Evolutionary conservation across 495 filamentous ascomycete species (phyloP).

Genomic region (Penicillium dipodomyicola): DNA sequence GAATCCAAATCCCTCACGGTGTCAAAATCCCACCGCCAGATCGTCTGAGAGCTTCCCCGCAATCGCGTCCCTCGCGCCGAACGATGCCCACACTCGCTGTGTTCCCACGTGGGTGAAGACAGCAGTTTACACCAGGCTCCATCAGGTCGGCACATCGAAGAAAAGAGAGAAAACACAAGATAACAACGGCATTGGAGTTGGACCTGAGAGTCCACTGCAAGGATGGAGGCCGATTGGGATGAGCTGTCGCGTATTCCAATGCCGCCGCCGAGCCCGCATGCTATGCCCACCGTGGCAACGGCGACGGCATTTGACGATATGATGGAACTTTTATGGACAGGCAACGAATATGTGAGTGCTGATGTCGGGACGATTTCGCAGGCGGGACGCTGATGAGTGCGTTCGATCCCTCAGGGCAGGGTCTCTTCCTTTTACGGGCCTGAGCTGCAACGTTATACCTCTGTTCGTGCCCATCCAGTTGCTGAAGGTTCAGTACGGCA

Average conservation of each 20-base stretch:
- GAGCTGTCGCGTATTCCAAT: conserved; percentile 70
- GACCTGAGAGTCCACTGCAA: conserved; percentile 22
- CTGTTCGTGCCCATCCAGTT: conserved; percentile 65
- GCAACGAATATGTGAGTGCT: conserved; percentile 75
- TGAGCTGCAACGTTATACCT: conserved; percentile 76
- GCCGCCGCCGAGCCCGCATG: conserved; percentile 62
- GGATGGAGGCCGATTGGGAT: conserved; percentile 51
- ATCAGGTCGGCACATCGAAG: not conserved
- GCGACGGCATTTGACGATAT: conserved; percentile 82
- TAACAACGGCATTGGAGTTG: conserved; percentile 4
- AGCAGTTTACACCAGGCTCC: conserved; percentile 14
- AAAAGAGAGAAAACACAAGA: not conserved
- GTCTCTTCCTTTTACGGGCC: conserved; percentile 80
- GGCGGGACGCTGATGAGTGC: conserved; percentile 4
- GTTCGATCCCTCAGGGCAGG: conserved; percentile 58
- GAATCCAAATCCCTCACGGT: not conserved
- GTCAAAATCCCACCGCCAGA: not conserved
- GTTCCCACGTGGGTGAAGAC: conserved; percentile 33
- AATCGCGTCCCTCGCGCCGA: conserved; percentile 37
- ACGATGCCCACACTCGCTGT: conserved; percentile 40
- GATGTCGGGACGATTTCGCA: not conserved
- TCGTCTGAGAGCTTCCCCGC: conserved; percentile 38
- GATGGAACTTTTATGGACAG: conserved; percentile 88
- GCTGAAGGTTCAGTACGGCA: conserved; percentile 73
- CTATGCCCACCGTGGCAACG: conserved; percentile 61